These are phyloP conservation scores for Crucibulum laeve DNA, from an alignment of 768 basidiomycete genomes.

Conservation along the genomic window DNA sequence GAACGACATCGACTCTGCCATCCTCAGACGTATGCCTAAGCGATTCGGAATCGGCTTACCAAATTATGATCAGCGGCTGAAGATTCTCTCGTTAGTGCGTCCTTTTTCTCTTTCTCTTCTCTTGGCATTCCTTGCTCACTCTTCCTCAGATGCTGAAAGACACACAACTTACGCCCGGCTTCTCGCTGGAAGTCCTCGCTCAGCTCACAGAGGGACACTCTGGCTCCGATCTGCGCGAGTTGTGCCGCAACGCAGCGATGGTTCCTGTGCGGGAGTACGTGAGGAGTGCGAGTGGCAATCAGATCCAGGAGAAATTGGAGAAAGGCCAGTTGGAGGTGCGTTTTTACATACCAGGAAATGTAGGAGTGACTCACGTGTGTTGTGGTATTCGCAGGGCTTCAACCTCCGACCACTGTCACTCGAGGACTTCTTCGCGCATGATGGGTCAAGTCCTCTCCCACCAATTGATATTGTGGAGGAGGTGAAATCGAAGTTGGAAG, in stretches of 20 bases:
- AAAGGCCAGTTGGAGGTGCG: conserved; percentile 49
- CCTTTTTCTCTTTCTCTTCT: neutral
- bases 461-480: conserved; percentile 18
- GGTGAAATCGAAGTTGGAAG: conserved; percentile 17
- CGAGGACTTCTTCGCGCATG: conserved; percentile 59
- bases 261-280: conserved; percentile 84
- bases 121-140: conserved; percentile 1
- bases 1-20: conserved; percentile 84
- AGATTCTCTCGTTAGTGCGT: conserved; percentile 77
- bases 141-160: conserved; percentile 74
- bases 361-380: neutral
- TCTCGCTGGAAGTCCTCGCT: conserved; percentile 64
- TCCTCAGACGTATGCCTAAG: conserved; percentile 96
- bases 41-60: conserved; percentile 87
- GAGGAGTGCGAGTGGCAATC: conserved; percentile 40
- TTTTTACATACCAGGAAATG: conserved; percentile 4
- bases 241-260: conserved; percentile 94
- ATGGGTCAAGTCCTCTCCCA: conserved; percentile 33
- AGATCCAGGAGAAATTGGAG: conserved; percentile 37
- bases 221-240: conserved; percentile 88
- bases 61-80: conserved; percentile 69
- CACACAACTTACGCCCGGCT: conserved; percentile 58
- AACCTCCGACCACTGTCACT: conserved; percentile 67
- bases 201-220: conserved; percentile 69
- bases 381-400: conserved; percentile 56